Percentiles rank a stretch among this genome's conserved stretches.
phyloP scores from a whole-genome alignment of 2,329 filamentous ascomycete genomes.

The Cytospora paraplurivora region DNA sequence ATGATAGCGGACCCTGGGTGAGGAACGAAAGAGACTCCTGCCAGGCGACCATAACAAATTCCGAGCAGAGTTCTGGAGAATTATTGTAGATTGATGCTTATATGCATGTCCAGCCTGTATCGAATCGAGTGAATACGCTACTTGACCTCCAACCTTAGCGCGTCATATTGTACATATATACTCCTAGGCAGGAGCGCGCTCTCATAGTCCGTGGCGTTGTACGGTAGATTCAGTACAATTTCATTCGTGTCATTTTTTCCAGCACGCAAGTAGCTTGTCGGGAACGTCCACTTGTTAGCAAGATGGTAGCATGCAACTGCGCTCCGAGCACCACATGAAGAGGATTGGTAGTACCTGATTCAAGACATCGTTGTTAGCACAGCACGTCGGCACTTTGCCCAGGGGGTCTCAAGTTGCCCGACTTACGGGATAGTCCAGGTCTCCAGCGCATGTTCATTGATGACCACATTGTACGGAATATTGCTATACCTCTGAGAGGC shows the following conservation, averaged over 20 bases:
- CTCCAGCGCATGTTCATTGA: constrained; percentile 47
- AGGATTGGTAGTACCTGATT: constrained; percentile 54
- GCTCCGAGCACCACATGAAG: constrained; percentile 62
- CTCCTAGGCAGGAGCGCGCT: constrained; percentile 56
- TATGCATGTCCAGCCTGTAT: constrained; percentile 1
- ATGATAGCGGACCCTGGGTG: too few species aligned
- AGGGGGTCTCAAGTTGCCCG: fast-evolving
- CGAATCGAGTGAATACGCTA: constrained; percentile 31
- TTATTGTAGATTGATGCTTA: not conserved
- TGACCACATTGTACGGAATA: constrained; percentile 48
- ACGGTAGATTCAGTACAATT: constrained; percentile 60
- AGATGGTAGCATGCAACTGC: constrained; percentile 64
- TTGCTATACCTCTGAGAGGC: constrained; percentile 55
- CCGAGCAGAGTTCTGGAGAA: too few species aligned
- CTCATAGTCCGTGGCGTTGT: constrained; percentile 61
- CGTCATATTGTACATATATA: constrained; percentile 68
- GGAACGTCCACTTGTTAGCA: constrained; percentile 61
- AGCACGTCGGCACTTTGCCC: not conserved
- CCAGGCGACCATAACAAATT: too few species aligned
- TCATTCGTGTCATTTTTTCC: constrained; percentile 50
- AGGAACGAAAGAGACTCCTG: too few species aligned
- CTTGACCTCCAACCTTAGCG: constrained; percentile 58
- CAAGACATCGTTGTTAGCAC: not conserved
- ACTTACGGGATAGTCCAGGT: constrained; percentile 59
- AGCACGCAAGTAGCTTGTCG: constrained; percentile 48